phyloP scores from a whole-genome alignment of 2,329 filamentous ascomycete species.

The Fusarium albosuccineum region DNA sequence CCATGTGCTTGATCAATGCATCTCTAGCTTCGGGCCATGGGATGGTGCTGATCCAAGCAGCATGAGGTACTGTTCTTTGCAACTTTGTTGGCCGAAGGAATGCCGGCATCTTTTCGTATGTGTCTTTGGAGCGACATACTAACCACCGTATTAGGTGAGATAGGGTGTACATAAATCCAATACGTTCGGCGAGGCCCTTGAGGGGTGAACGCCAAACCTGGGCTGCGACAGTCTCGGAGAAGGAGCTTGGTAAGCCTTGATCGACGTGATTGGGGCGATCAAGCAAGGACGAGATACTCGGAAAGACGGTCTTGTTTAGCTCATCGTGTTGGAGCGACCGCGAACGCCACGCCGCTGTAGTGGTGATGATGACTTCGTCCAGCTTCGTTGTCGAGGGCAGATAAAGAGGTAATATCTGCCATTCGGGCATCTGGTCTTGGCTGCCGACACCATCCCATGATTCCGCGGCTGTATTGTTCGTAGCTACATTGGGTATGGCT shows the following conservation, averaged over 20 bases:
- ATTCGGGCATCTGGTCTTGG: not conserved
- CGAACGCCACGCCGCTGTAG: not conserved
- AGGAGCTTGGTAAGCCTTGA: not conserved
- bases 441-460: not conserved
- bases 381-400: constrained; percentile 1
- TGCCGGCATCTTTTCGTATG: constrained; percentile 2
- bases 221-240: constrained; percentile 1
- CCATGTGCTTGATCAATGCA: constrained; percentile 4
- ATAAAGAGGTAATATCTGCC: not conserved
- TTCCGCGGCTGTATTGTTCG: not conserved
- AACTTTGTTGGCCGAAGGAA: constrained; percentile 1
- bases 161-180: constrained; percentile 1
- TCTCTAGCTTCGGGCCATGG: not conserved
- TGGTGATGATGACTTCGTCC: not conserved
- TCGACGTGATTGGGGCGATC: not conserved
- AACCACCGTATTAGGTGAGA: constrained; percentile 2
- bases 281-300: not conserved
- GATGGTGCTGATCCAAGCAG: not conserved
- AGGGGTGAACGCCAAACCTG: constrained; percentile 2
- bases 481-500: not conserved
- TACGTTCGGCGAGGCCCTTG: not conserved
- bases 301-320: not conserved
- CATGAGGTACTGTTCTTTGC: not conserved
- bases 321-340: constrained; percentile 1
- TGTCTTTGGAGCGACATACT: not conserved